phyloP scores from a whole-genome alignment of 208 protist species.

The Crithidia expoeki region DNA sequence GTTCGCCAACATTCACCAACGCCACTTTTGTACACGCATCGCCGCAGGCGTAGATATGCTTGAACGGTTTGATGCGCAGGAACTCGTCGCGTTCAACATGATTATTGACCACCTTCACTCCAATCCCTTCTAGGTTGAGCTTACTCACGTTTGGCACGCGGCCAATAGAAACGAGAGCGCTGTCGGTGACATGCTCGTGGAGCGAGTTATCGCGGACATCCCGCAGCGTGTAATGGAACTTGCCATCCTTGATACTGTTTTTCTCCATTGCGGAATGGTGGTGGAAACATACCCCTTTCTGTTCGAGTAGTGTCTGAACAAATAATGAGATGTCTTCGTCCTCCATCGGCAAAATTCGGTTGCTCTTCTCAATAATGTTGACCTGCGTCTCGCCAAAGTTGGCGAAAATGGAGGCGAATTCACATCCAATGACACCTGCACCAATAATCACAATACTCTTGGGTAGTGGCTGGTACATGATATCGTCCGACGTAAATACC shows the following conservation, averaged over 20 bases:
- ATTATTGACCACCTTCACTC: slow-evolving; percentile 49
- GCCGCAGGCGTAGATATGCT: slow-evolving; percentile 90
- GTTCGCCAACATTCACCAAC: slow-evolving; percentile 88
- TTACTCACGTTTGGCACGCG: slow-evolving; percentile 65
- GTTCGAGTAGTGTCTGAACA: slow-evolving; percentile 79
- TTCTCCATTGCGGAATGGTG: slow-evolving; percentile 78
- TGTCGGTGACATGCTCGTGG: slow-evolving; percentile 69
- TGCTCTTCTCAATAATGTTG: slow-evolving; percentile 87
- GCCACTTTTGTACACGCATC: slow-evolving; percentile 78
- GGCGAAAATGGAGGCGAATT: slow-evolving; percentile 92
- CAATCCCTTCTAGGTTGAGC: slow-evolving; percentile 67
- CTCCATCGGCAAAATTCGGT: slow-evolving; percentile 87
- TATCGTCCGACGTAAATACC: slow-evolving; percentile 90
- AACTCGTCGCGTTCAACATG: slow-evolving; percentile 60
- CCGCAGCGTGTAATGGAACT: slow-evolving; percentile 82
- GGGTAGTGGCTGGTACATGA: slow-evolving; percentile 85
- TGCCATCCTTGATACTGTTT: slow-evolving; percentile 66
- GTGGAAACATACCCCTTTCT: slow-evolving; percentile 82
- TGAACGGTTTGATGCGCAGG: slow-evolving; percentile 66
- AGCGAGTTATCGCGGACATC: slow-evolving; percentile 52
- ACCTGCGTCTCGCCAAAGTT: slow-evolving; percentile 90
- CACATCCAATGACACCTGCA: slow-evolving; percentile 92
- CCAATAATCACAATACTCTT: slow-evolving; percentile 92
- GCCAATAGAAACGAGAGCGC: slow-evolving; percentile 88
- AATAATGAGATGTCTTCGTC: slow-evolving; percentile 89